Evolutionary conservation across 2,329 filamentous ascomycete species (phyloP).

Genomic region (Verticillium dahliae): DNA sequence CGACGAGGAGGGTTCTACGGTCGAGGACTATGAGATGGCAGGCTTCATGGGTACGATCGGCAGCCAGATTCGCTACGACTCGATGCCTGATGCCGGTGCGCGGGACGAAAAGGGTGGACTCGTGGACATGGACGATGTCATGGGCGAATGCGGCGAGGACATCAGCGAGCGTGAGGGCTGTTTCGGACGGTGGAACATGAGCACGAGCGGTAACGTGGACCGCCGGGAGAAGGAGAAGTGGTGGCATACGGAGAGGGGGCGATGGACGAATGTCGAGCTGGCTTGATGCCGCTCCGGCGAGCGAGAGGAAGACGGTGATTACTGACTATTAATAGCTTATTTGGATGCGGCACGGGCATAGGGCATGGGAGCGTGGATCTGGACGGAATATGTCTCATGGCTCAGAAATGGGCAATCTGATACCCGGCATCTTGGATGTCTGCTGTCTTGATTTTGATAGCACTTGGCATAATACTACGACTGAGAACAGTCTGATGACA

Average conservation of each 20-base stretch:
- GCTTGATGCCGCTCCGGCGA: neutral
- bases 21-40: slow-evolving; percentile 48
- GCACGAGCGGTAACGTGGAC: slow-evolving; percentile 27
- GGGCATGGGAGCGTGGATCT: neutral
- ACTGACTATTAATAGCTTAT: neutral
- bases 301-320: neutral
- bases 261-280: slow-evolving; percentile 28
- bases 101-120: slow-evolving; percentile 51
- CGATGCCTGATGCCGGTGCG: slow-evolving; percentile 51
- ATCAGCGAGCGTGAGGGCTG: slow-evolving; percentile 31
- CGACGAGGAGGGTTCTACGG: slow-evolving; percentile 42
- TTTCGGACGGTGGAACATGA: slow-evolving; percentile 39
- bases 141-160: slow-evolving; percentile 37
- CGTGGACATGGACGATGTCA: slow-evolving; percentile 43
- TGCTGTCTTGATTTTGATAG: neutral
- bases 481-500: neutral
- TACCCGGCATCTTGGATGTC: neutral
- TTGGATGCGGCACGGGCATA: neutral
- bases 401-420: neutral
- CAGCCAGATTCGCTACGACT: slow-evolving; percentile 53
- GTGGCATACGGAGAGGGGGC: slow-evolving; percentile 43
- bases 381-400: neutral
- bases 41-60: slow-evolving; percentile 55
- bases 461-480: neutral
- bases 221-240: slow-evolving; percentile 42